phyloP scores from a whole-genome alignment of 805 yeast species.

The Lipomyces spencermartinsiae region DNA sequence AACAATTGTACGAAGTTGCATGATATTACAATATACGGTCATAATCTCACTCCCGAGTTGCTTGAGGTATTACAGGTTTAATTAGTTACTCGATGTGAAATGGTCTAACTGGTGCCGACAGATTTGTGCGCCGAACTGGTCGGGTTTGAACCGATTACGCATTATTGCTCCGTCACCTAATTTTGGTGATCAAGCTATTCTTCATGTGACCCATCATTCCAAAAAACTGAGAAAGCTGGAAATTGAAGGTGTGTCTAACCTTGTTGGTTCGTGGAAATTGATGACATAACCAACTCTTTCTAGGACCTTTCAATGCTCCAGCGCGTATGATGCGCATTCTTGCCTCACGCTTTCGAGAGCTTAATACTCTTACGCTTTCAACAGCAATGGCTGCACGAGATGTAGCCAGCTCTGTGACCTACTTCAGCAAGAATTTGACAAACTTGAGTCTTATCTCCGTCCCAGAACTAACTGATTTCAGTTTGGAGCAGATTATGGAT shows the following conservation, averaged over 20 bases:
- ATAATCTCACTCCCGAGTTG: constrained; percentile 4
- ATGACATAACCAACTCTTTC: not conserved
- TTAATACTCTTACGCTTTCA: not conserved
- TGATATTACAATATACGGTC: constrained; percentile 5
- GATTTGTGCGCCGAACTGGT: constrained; percentile 5
- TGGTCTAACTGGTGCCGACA: not conserved
- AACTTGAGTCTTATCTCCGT: not conserved
- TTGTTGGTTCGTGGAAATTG: not conserved
- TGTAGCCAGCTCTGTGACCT: not conserved
- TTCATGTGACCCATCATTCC: constrained; percentile 1
- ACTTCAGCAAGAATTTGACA: constrained; percentile 5
- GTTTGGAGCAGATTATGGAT: constrained; percentile 1
- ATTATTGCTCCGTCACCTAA: constrained; percentile 8
- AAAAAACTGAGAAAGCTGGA: constrained; percentile 4
- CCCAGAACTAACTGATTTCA: constrained; percentile 1
- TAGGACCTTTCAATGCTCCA: constrained; percentile 3
- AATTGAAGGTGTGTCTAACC: not conserved
- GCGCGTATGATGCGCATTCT: constrained; percentile 6
- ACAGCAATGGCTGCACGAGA: not conserved
- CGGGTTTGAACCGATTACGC: not conserved
- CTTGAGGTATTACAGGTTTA: not conserved
- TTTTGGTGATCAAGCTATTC: not conserved
- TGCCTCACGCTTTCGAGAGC: constrained; percentile 8
- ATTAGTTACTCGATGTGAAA: not conserved
- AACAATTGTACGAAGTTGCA: constrained; percentile 2